Evolutionary conservation across 2,329 filamentous ascomycete genomes (phyloP).

Genomic region (Hymenoscyphus fructigenus): DNA sequence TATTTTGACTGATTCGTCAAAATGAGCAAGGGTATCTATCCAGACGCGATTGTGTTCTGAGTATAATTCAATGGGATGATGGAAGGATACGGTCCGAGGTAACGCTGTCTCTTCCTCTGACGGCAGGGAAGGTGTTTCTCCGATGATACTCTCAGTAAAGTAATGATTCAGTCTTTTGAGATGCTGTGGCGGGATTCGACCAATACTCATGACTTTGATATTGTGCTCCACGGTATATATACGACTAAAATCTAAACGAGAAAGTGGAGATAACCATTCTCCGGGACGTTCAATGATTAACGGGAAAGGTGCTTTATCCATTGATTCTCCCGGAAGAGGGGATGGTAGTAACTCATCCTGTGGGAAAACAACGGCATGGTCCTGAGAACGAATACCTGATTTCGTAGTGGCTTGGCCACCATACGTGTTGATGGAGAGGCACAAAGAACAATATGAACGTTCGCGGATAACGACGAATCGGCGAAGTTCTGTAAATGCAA

Average conservation of each 20-base stretch:
- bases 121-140: no score
- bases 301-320: no score
- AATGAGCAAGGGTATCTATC: no score
- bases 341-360: no score
- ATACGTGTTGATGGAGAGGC: slow-evolving; percentile 26
- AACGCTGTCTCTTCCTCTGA: no score
- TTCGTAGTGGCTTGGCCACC: slow-evolving; percentile 17
- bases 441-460: slow-evolving; percentile 13
- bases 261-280: slow-evolving; percentile 13
- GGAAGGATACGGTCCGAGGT: no score
- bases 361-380: no score
- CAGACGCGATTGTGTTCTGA: no score
- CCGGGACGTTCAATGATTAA: no score
- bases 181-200: slow-evolving; percentile 12
- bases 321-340: no score
- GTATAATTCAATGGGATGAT: no score
- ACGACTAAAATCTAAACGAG: slow-evolving; percentile 17
- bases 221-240: slow-evolving; percentile 24
- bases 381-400: slow-evolving; percentile 9
- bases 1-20: no score
- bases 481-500: slow-evolving; percentile 12
- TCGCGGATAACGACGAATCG: slow-evolving; percentile 20
- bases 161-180: slow-evolving; percentile 5
- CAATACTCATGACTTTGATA: slow-evolving; percentile 19
- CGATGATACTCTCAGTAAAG: slow-evolving; percentile 6